Evolutionary conservation across 345 rosid species (phyloP).

Genomic region (Eucalyptus regnans): DNA sequence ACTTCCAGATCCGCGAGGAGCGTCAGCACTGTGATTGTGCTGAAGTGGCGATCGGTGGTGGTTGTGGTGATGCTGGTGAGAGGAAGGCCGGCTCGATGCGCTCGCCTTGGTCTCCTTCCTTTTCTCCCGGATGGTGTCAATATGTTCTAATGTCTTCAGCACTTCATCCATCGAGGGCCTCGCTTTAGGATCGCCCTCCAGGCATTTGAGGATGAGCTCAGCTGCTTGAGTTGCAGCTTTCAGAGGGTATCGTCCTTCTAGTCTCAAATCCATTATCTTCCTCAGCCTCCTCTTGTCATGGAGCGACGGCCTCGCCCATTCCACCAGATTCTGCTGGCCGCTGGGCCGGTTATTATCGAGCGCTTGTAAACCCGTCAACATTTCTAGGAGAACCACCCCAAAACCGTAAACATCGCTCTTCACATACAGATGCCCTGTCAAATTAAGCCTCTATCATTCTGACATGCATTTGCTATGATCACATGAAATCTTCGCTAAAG

Average conservation of each 20-base stretch:
- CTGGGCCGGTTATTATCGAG: conserved; percentile 40
- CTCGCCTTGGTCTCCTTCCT: not conserved
- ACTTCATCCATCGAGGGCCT: conserved; percentile 74
- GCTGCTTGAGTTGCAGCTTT: conserved; percentile 37
- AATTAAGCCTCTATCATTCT: not conserved
- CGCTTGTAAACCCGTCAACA: conserved; percentile 54
- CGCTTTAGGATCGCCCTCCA: conserved; percentile 51
- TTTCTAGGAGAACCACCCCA: conserved; percentile 68
- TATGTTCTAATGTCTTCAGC: conserved; percentile 12
- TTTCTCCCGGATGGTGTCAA: not conserved
- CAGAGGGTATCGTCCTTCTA: conserved; percentile 37
- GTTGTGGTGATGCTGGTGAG: not conserved
- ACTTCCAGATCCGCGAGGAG: not conserved
- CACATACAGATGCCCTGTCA: conserved; percentile 68
- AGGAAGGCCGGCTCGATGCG: not conserved
- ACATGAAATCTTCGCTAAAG: not conserved
- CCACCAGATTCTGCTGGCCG: conserved; percentile 29
- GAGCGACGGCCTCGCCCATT: conserved; percentile 45
- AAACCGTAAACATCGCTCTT: conserved; percentile 82
- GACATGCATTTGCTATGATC: not conserved
- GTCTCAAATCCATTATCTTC: conserved; percentile 56
- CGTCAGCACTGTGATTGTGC: not conserved
- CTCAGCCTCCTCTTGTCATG: conserved; percentile 26
- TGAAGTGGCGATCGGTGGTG: not conserved
- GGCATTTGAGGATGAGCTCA: conserved; percentile 33